Conservation (phyloP, 495 filamentous ascomycete species). For the Penicillium steckii region DNA sequence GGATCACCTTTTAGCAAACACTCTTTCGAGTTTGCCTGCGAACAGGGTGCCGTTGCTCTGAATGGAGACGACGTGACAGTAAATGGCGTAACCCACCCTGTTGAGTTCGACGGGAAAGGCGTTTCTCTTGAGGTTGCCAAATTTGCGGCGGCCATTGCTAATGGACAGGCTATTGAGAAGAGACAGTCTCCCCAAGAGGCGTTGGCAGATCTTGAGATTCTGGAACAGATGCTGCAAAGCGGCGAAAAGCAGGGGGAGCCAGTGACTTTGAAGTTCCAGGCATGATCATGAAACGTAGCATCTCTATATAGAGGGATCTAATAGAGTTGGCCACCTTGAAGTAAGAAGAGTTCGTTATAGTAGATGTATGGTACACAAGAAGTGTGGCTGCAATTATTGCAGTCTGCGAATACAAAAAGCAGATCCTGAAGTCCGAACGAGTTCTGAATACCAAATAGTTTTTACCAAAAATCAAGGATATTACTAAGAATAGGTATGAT, state of each 20-base stretch:
- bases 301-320: too few species aligned
- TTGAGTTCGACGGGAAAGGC: slow-evolving; percentile 54
- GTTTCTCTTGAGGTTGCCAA: slow-evolving; percentile 66
- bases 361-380: too few species aligned
- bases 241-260: slow-evolving; percentile 54
- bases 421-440: too few species aligned
- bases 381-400: too few species aligned
- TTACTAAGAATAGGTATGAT: too few species aligned
- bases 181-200: slow-evolving; percentile 65
- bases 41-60: slow-evolving; percentile 51
- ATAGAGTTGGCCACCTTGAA: not conserved
- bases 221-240: slow-evolving; percentile 63
- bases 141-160: slow-evolving; percentile 58
- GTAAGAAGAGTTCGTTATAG: not conserved
- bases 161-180: slow-evolving; percentile 44
- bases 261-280: slow-evolving; percentile 26
- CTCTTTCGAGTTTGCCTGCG: slow-evolving; percentile 52
- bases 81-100: slow-evolving; percentile 48
- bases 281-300: slow-evolving; percentile 21
- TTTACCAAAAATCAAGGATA: too few species aligned
- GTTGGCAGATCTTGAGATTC: slow-evolving; percentile 67
- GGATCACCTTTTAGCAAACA: slow-evolving; percentile 60
- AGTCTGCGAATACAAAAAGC: too few species aligned
- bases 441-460: too few species aligned
- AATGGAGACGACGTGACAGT: slow-evolving; percentile 55